A percentile compares a stretch with the other conserved stretches of the same genome.
These are phyloP conservation scores for Flaveria bidentis DNA, from an alignment of 129 eudicot genomes.

Conservation along the genomic window DNA sequence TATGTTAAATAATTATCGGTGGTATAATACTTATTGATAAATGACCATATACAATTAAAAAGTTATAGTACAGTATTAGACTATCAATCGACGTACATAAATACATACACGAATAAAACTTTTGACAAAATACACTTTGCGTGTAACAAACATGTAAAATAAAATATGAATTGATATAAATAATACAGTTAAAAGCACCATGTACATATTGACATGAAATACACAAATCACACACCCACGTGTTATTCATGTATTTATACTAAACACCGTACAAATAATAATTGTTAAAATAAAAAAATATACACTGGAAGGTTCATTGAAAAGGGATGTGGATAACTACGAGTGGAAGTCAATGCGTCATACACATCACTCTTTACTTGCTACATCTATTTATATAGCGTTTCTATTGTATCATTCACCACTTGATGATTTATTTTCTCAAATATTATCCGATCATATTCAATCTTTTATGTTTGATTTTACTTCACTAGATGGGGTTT, in stretches of 20 bases:
- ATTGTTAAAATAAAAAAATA: background rate
- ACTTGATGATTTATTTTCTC: background rate
- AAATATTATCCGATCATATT: background rate
- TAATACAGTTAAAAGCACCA: too few species aligned
- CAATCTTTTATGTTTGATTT: too few species aligned
- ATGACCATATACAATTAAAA: background rate
- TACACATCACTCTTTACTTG: slow-evolving; percentile 33
- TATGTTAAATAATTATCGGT: background rate
- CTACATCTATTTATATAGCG: slow-evolving; percentile 20
- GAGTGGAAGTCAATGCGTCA: slow-evolving; percentile 25
- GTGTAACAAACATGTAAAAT: too few species aligned
- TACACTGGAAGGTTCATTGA: background rate
- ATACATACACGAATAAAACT: background rate
- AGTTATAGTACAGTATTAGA: too few species aligned
- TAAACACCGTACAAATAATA: background rate
- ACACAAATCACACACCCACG: background rate
- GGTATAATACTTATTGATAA: background rate
- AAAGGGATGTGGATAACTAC: slow-evolving; percentile 6
- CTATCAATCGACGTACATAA: background rate
- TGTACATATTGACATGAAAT: background rate
- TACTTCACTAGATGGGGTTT: too few species aligned
- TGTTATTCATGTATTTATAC: background rate
- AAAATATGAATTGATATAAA: too few species aligned
- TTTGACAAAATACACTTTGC: too few species aligned
- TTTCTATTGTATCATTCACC: slow-evolving; percentile 18